phyloP scores from a whole-genome alignment of 2,329 filamentous ascomycete genomes.

The Tolypocladium endophyticum region DNA sequence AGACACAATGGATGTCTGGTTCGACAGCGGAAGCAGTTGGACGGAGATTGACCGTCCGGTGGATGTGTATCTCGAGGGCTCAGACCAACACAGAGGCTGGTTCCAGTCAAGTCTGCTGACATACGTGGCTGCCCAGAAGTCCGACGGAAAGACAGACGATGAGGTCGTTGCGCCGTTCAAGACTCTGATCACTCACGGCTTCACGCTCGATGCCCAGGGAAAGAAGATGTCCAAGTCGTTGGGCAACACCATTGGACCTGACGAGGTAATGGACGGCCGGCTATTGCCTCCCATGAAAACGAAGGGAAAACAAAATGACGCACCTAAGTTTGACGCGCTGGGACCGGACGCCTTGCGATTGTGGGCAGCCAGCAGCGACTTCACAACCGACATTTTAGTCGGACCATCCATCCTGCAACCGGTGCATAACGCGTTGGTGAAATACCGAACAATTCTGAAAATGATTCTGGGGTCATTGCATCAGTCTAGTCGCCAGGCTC shows the following conservation, averaged over 20 bases:
- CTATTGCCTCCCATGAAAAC: slow-evolving; percentile 60
- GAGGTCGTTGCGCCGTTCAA: slow-evolving; percentile 58
- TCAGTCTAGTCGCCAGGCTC: slow-evolving; percentile 36
- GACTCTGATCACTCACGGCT: slow-evolving; percentile 88
- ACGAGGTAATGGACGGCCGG: slow-evolving; percentile 75
- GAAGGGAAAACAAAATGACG: slow-evolving; percentile 36
- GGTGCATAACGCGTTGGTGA: slow-evolving; percentile 67
- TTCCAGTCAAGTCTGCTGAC: slow-evolving; percentile 95
- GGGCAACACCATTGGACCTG: slow-evolving; percentile 75
- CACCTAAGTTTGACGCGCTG: slow-evolving; percentile 51
- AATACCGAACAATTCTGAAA: slow-evolving; percentile 83
- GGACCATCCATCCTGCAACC: slow-evolving; percentile 67
- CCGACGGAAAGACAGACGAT: slow-evolving; percentile 14
- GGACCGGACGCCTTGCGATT: slow-evolving; percentile 81
- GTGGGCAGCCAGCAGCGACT: slow-evolving; percentile 89
- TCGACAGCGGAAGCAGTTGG: slow-evolving; percentile 96
- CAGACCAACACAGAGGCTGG: slow-evolving; percentile 95
- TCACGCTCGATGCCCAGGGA: slow-evolving; percentile 79
- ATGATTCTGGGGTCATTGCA: slow-evolving; percentile 74
- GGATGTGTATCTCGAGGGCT: slow-evolving; percentile 88
- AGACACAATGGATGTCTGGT: slow-evolving; percentile 99
- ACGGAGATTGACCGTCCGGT: slow-evolving; percentile 48
- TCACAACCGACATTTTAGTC: slow-evolving; percentile 77
- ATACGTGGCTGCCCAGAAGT: slow-evolving; percentile 55
- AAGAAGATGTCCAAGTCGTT: slow-evolving; percentile 98